phyloP scores from a whole-genome alignment of 2,329 filamentous ascomycete genomes.

The Fusarium verticillioides region DNA sequence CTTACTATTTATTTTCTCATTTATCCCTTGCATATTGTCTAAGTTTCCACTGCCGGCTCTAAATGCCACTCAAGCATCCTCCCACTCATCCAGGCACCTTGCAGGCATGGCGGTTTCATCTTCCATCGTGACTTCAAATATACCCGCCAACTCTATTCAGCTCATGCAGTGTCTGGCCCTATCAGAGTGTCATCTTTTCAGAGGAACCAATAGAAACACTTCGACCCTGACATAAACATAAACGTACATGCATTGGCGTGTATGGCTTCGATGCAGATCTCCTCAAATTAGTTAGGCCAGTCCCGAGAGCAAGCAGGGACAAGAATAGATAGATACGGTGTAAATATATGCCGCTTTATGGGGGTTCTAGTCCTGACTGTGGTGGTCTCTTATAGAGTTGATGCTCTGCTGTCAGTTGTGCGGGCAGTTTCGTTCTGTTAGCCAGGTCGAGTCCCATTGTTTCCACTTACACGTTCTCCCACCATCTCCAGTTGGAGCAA shows the following conservation, averaged over 20 bases:
- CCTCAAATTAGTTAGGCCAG: slow-evolving; percentile 10
- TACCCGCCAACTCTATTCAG: slow-evolving; percentile 31
- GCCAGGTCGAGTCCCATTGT: background rate
- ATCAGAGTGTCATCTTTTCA: slow-evolving; percentile 1
- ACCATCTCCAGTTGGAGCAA: background rate
- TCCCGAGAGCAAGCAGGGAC: background rate
- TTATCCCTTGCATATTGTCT: rapidly evolving
- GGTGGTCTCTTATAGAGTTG: slow-evolving; percentile 12
- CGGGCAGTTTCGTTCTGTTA: background rate
- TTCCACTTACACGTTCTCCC: background rate
- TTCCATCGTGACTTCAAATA: slow-evolving; percentile 22
- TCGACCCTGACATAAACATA: slow-evolving; percentile 26
- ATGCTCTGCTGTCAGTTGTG: background rate
- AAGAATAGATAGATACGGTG: slow-evolving; percentile 2
- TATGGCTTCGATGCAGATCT: slow-evolving; percentile 4
- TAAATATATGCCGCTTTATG: slow-evolving; percentile 12
- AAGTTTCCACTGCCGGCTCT: background rate
- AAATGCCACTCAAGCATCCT: background rate
- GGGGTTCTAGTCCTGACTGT: background rate
- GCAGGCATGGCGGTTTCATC: slow-evolving; percentile 32
- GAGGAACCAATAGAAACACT: slow-evolving; percentile 20
- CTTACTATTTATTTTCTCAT: rapidly evolving
- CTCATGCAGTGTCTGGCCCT: slow-evolving; percentile 26
- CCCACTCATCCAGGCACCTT: background rate
- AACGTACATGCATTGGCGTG: slow-evolving; percentile 11